Evolutionary conservation across 129 eudicot species (phyloP), one percentile per base, ranked within the genome.

Genomic region (Mikania micrantha): DNA sequence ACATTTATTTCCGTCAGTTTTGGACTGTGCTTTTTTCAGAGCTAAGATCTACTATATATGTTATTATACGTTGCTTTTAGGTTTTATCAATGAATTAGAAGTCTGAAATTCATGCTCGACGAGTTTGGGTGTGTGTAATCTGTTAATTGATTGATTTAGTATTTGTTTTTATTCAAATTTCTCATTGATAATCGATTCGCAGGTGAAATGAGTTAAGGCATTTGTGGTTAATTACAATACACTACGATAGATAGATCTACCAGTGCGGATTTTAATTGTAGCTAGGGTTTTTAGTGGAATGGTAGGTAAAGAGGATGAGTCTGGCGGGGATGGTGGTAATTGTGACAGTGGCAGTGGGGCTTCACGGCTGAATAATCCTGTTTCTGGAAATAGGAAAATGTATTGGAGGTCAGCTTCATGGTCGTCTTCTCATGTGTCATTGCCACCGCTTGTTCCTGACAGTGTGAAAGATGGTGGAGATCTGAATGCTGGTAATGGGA

Each of bases 371-470:
- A 25, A 60, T 49, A 57, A 71, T 65, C 61, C 73, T 5, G 34
- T 65, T 74, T 65, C 85, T 7, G 84, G 72, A n/a, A 65, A 74
- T 60, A 74, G 90, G 61, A 89, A 79, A 64, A 75, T 72, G 60
- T 89, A 72, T 66, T 85, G 87, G 96, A 75, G 96, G 70, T 89
- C 93, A 0, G 90, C 93, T 11, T 89, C 96, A 0, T 89, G 96
- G 96, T 89, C 94, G 1, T 63, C 96, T 16, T 89, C 96, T 13
- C 80, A 88, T 20, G 78, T 82, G 39, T 60, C 82, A 20, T 59
- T 83, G 77, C 88, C 88, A 27, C 85, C 86, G 3, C 82, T 79
- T 40, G 68, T 74, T 69, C 84, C 88, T 0, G 87, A 79, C 8
- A 41, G 27, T 68, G 85, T 77, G 45, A 85, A 76, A 52, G 87